Evolutionary conservation across 2,329 filamentous ascomycete genomes (phyloP).

Genomic region (Fusarium abutilonis): DNA sequence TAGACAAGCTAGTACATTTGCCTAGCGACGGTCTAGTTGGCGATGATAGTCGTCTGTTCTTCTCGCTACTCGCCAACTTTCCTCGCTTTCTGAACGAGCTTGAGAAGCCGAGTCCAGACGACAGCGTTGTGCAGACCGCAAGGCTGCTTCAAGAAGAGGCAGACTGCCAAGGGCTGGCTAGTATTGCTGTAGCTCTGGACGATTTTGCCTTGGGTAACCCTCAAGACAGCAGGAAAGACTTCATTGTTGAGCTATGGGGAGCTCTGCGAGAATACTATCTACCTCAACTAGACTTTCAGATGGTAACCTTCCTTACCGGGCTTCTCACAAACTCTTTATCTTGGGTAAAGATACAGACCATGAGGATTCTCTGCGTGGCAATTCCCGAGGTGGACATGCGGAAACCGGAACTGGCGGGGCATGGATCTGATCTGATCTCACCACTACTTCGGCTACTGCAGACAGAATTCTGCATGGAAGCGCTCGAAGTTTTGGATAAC

Average conservation of each 20-base stretch:
- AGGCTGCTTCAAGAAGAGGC: constrained; percentile 76
- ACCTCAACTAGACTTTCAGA: constrained; percentile 82
- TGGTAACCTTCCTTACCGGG: constrained; percentile 89
- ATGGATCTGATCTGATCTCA: constrained; percentile 94
- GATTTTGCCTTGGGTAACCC: constrained; percentile 75
- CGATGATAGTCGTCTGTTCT: constrained; percentile 82
- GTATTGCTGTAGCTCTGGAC: constrained; percentile 74
- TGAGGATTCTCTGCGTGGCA: constrained; percentile 86
- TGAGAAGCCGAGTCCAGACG: constrained; percentile 69
- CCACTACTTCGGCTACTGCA: constrained; percentile 88
- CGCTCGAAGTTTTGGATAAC: constrained; percentile 89
- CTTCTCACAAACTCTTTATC: constrained; percentile 86
- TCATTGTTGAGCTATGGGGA: constrained; percentile 76
- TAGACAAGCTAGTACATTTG: constrained; percentile 81
- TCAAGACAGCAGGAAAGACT: constrained; percentile 75
- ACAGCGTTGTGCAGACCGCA: constrained; percentile 69
- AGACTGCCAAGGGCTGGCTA: constrained; percentile 73
- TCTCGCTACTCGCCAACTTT: constrained; percentile 89
- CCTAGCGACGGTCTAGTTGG: constrained; percentile 85
- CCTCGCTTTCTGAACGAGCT: constrained; percentile 84
- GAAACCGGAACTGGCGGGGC: constrained; percentile 85
- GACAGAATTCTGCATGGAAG: constrained; percentile 93
- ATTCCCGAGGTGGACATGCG: constrained; percentile 94
- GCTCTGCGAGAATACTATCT: constrained; percentile 83
- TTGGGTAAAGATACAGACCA: constrained; percentile 93